A percentile compares a stretch with the other conserved stretches of the same genome.
Conservation (phyloP, 2,329 filamentous ascomycete genomes). For the Alternaria solani region DNA sequence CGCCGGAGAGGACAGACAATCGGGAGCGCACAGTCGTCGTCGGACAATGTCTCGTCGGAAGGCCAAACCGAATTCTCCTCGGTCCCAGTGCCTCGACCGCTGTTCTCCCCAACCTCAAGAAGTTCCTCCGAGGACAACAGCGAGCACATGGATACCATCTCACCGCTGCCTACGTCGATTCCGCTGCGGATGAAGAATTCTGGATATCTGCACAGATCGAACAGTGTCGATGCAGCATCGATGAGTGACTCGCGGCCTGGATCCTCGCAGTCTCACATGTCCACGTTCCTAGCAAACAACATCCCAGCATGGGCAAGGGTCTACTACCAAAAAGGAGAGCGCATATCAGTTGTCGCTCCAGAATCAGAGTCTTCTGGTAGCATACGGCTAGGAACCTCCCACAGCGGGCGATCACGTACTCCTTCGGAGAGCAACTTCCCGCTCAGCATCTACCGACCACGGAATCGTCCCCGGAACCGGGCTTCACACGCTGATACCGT, state of each 20-base stretch:
- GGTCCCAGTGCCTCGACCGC: slow-evolving; percentile 45
- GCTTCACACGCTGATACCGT: slow-evolving; percentile 41
- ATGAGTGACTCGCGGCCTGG: slow-evolving; percentile 45
- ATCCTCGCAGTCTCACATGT: slow-evolving; percentile 47
- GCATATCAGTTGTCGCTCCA: slow-evolving; percentile 45
- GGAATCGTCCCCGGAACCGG: slow-evolving; percentile 48
- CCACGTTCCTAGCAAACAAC: slow-evolving; percentile 46
- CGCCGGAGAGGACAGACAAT: slow-evolving; percentile 45
- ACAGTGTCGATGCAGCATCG: slow-evolving; percentile 43
- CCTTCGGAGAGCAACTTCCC: slow-evolving; percentile 51
- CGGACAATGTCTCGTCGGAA: slow-evolving; percentile 42
- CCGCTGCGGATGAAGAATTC: slow-evolving; percentile 51
- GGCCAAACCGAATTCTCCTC: slow-evolving; percentile 39
- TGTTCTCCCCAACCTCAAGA: slow-evolving; percentile 43
- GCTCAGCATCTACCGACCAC: slow-evolving; percentile 48
- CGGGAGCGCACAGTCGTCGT: slow-evolving; percentile 44
- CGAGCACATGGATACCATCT: slow-evolving; percentile 51
- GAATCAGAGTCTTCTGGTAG: slow-evolving; percentile 46
- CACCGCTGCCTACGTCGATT: slow-evolving; percentile 49
- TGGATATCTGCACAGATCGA: slow-evolving; percentile 44
- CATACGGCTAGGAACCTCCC: slow-evolving; percentile 43
- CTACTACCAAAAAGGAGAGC: slow-evolving; percentile 50
- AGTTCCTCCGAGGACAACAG: slow-evolving; percentile 40
- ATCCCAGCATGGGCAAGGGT: slow-evolving; percentile 51
- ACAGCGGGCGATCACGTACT: slow-evolving; percentile 47